Evolutionary conservation across 1,284 basidiomycete species (phyloP).

Genomic region (Thecaphora frezii): DNA sequence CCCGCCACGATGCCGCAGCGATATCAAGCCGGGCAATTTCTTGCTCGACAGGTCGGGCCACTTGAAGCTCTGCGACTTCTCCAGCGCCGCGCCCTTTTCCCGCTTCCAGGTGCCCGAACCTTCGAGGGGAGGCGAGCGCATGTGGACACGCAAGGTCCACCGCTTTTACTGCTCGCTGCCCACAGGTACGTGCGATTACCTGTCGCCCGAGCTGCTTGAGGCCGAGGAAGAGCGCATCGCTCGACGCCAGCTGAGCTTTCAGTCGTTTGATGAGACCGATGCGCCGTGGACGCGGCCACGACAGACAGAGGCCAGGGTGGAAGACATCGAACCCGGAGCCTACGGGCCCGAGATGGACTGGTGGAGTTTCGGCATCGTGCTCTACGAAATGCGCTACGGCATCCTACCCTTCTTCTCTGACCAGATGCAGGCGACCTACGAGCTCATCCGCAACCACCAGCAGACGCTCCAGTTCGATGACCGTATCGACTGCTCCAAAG

Average conservation of each 20-base stretch:
- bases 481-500: conserved; percentile 17
- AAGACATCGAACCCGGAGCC: conserved; percentile 29
- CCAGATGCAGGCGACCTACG: conserved; percentile 48
- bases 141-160: conserved; percentile 36
- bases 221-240: conserved; percentile 47
- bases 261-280: conserved; percentile 6
- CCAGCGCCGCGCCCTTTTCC: conserved; percentile 53
- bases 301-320: conserved; percentile 2
- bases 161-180: conserved; percentile 48
- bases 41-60: conserved; percentile 50
- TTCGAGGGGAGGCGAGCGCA: background rate
- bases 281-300: background rate
- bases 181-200: conserved; percentile 56
- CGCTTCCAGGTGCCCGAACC: conserved; percentile 18
- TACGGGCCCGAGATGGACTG: conserved; percentile 58
- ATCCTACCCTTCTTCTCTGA: conserved; percentile 52
- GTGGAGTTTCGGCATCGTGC: conserved; percentile 57
- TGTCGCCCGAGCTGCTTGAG: conserved; percentile 55
- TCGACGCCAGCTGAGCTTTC: conserved; percentile 18
- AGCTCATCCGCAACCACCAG: conserved; percentile 50
- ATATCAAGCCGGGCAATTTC: conserved; percentile 58
- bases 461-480: conserved; percentile 28
- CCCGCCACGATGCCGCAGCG: conserved; percentile 18
- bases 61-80: conserved; percentile 57
- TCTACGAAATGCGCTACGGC: conserved; percentile 57